Evolutionary conservation across 306 rosid species (phyloP), one percentile per base, ranked within the genome.

Genomic region (Begonia loranthoides): DNA sequence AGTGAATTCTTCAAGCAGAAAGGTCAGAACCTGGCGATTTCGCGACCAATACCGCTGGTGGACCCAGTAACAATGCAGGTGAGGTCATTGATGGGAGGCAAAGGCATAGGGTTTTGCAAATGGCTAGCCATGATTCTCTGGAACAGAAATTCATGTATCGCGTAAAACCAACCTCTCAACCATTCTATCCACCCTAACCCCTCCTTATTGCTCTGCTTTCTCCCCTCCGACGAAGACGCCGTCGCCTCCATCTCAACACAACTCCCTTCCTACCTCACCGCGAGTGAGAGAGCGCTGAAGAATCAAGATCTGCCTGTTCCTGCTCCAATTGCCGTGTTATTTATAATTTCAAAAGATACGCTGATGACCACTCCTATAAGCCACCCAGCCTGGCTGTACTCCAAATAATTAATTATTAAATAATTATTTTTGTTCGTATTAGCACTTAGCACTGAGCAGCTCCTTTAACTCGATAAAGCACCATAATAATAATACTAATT

Each of bases 1-100:
- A 28, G 34, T 28, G 4, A 28, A 28, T 28, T 28, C 34, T 6
- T 28, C 34, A 28, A 28, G 7, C 34, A 28, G 34, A 41, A 14
- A 21, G 17, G 49, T 7, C 24, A 7, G 33, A 46, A 87, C 96
- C 96, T 84, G 13, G 97, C 97, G 49, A 80, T 90, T 83, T 90
- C 85, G 36, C 76, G 78, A 68, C 97, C 97, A 44, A 90, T 90
- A 60, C 97, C 97, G 47, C 97, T 90, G 59, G 97, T 90, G 54
- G 97, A 82, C 51, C 97, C 97, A 12, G 95, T 90, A 63, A 90
- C 95, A 56, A 90, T 74, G 83, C 86, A 77, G 41, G 94, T 77
- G 62, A 85, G 78, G 16, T 85, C 90, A 49, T 80, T 76, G 57
- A 82, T 17, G 2, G 90, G 95, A 64, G 97, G 95, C 5, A 90